phyloP scores from a whole-genome alignment of 1,284 basidiomycete species.

The Ceratobasidium sp. region DNA sequence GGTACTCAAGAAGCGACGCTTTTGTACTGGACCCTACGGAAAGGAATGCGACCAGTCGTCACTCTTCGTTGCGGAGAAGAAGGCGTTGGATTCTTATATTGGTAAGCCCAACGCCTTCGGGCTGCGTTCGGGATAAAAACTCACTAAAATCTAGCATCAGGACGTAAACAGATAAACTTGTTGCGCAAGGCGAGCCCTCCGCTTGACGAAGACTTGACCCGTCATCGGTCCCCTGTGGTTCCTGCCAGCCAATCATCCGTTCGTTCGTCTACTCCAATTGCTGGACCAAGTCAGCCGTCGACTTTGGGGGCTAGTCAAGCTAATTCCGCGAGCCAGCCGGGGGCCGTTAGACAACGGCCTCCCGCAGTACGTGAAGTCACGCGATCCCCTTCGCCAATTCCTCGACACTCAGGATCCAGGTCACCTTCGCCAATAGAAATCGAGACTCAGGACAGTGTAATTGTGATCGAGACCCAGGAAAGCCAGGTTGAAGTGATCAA shows the following conservation, averaged over 20 bases:
- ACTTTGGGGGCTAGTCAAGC: background rate
- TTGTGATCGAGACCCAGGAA: background rate
- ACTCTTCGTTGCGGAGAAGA: slow-evolving; percentile 19
- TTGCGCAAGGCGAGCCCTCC: slow-evolving; percentile 22
- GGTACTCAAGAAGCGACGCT: slow-evolving; percentile 8
- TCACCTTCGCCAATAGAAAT: background rate
- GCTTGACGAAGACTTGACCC: background rate
- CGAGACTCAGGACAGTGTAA: background rate
- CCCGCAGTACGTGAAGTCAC: background rate
- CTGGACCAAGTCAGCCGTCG: slow-evolving; percentile 5
- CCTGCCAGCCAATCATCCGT: background rate
- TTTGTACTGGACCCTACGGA: background rate
- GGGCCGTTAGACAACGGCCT: background rate
- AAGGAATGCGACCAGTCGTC: background rate
- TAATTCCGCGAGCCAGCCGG: background rate
- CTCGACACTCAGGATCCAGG: background rate
- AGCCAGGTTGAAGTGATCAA: background rate
- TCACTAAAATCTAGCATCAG: background rate
- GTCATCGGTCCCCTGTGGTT: background rate
- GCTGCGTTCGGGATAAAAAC: background rate
- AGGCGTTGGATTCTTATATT: slow-evolving; percentile 31
- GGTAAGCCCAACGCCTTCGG: background rate
- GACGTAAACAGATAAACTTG: background rate
- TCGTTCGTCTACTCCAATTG: slow-evolving; percentile 5
- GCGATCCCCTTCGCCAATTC: background rate